Evolutionary conservation across 2,329 filamentous ascomycete species (phyloP).

Genomic region (Periconia sp.): DNA sequence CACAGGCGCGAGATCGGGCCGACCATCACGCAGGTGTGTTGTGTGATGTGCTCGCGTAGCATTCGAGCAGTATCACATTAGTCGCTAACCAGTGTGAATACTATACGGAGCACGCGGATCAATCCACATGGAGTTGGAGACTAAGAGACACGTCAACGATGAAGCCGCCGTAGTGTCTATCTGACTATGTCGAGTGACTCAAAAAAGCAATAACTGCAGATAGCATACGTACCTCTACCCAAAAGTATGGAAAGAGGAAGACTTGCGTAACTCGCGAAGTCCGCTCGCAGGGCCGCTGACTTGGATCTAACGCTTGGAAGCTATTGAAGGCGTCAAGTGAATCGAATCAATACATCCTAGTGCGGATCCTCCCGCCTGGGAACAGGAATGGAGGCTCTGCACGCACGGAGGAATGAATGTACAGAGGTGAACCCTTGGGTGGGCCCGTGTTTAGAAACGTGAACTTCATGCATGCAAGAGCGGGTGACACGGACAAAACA

Average conservation of each 20-base stretch:
- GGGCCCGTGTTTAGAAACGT: slow-evolving; percentile 7
- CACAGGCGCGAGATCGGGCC: too few species aligned
- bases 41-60: too few species aligned
- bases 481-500: slow-evolving; percentile 2
- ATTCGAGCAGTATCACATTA: too few species aligned
- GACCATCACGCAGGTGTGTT: too few species aligned
- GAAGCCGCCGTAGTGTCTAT: not conserved
- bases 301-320: not conserved
- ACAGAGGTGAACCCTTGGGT: not conserved
- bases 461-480: slow-evolving; percentile 3
- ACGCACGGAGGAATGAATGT: not conserved
- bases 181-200: not conserved
- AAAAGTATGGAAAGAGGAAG: not conserved
- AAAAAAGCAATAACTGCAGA: slow-evolving; percentile 2
- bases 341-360: not conserved
- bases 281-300: not conserved
- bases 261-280: not conserved
- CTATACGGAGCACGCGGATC: too few species aligned
- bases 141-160: not conserved
- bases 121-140: not conserved
- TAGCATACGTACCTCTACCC: not conserved
- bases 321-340: slow-evolving; percentile 4
- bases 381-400: not conserved
- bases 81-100: too few species aligned
- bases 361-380: slow-evolving; percentile 1